A percentile compares a stretch with the other conserved stretches of the same genome.
phyloP scores from a whole-genome alignment of 2,329 filamentous ascomycete species.

The Phoma sp. region DNA sequence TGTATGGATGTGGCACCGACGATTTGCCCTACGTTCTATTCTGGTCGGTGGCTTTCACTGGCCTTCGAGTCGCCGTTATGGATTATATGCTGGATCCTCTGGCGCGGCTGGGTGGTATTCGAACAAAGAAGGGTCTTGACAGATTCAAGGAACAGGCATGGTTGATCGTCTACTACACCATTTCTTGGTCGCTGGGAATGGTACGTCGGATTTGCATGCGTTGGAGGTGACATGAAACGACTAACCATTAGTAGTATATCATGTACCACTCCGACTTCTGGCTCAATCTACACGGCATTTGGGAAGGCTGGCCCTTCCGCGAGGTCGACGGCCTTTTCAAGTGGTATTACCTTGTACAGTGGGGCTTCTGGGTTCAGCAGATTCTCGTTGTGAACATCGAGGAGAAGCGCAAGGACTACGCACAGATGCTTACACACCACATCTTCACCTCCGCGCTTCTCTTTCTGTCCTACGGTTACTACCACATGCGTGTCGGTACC shows the following conservation, averaged over 20 bases:
- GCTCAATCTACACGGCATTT: slow-evolving; percentile 77
- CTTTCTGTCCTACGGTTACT: slow-evolving; percentile 81
- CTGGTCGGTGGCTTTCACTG: slow-evolving; percentile 85
- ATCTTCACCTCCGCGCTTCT: slow-evolving; percentile 86
- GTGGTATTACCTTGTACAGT: slow-evolving; percentile 87
- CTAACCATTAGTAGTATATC: slow-evolving; percentile 67
- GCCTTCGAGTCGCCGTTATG: slow-evolving; percentile 81
- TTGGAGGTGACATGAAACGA: neutral
- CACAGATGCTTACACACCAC: slow-evolving; percentile 95
- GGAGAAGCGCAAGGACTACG: slow-evolving; percentile 90
- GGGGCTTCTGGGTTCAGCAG: slow-evolving; percentile 93
- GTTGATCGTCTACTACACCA: slow-evolving; percentile 81
- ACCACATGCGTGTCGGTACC: slow-evolving; percentile 85
- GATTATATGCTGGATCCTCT: slow-evolving; percentile 85
- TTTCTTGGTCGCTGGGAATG: slow-evolving; percentile 84
- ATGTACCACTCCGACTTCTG: slow-evolving; percentile 79
- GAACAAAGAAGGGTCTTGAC: slow-evolving; percentile 75
- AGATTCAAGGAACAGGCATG: slow-evolving; percentile 95
- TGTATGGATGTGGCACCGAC: slow-evolving; percentile 78
- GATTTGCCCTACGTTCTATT: slow-evolving; percentile 79
- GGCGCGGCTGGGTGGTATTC: slow-evolving; percentile 73
- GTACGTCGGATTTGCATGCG: slow-evolving; percentile 55
- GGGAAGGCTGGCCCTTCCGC: slow-evolving; percentile 82
- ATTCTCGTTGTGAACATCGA: slow-evolving; percentile 94
- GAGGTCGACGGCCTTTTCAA: slow-evolving; percentile 78